A percentile compares a stretch with the other conserved stretches of the same genome.
These are phyloP conservation scores for Histomonas meleagridis DNA, from an alignment of 208 protist genomes.

Conservation along the genomic window DNA sequence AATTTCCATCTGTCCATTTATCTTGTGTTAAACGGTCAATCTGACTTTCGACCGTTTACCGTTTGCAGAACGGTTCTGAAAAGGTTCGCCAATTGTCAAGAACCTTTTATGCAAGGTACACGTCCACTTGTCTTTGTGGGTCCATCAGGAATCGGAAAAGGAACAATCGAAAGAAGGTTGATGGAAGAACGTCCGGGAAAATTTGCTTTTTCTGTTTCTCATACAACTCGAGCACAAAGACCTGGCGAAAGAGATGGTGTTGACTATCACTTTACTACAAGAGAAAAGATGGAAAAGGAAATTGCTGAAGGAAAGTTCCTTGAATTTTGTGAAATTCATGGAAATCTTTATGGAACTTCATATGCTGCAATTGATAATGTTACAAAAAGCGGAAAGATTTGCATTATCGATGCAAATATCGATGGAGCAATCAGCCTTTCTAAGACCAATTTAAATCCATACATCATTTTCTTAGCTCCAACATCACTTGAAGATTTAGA, in stretches of 20 bases:
- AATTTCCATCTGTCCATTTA: too few relatives aligned
- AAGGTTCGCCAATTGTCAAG: too few relatives aligned
- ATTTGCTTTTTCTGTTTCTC: conserved; percentile 60
- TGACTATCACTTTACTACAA: conserved; percentile 54
- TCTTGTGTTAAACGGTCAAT: too few relatives aligned
- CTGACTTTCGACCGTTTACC: too few relatives aligned
- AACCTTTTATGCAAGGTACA: too few relatives aligned
- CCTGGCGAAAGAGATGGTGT: conserved; percentile 52
- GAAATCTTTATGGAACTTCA: conserved; percentile 61
- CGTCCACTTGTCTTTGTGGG: conserved; percentile 44
- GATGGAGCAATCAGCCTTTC: conserved; percentile 54
- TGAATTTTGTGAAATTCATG: conserved; percentile 57
- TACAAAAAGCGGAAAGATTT: conserved; percentile 48
- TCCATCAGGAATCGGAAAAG: conserved; percentile 46
- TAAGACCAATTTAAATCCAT: not conserved
- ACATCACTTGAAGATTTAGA: conserved; percentile 45
- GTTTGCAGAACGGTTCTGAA: too few relatives aligned
- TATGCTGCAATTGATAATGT: conserved; percentile 45
- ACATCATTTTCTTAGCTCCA: not conserved
- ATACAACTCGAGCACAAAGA: conserved; percentile 58
- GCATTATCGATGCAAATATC: conserved; percentile 60
- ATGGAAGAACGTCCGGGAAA: conserved; percentile 50
- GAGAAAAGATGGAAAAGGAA: conserved; percentile 51
- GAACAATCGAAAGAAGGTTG: conserved; percentile 53
- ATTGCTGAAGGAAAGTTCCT: conserved; percentile 56